Evolutionary conservation across 2,329 filamentous ascomycete genomes (phyloP).

Genomic region (Ophiocordyceps camponoti-floridani): DNA sequence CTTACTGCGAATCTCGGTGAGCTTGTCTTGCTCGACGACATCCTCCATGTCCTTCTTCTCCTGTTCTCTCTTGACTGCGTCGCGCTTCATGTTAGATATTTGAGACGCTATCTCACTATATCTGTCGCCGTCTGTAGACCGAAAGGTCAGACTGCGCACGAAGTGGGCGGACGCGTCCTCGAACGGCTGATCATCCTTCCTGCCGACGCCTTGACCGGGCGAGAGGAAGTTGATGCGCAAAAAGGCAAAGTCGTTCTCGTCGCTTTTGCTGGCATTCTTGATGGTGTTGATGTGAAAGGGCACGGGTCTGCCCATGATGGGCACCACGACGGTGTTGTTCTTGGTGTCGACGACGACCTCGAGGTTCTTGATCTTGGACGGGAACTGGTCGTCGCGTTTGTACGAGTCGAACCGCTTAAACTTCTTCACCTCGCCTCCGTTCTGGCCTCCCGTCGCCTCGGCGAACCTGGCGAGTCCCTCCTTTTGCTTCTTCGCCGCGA

Average conservation of each 20-base stretch:
- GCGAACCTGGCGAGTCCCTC: slow-evolving; percentile 75
- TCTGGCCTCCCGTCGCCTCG: slow-evolving; percentile 67
- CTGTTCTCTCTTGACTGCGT: slow-evolving; percentile 78
- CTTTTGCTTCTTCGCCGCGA: slow-evolving; percentile 71
- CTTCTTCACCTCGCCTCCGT: slow-evolving; percentile 88
- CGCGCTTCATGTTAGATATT: slow-evolving; percentile 92
- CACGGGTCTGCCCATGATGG: slow-evolving; percentile 92
- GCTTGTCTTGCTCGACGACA: slow-evolving; percentile 95
- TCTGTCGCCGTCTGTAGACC: slow-evolving; percentile 73
- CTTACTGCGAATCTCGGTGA: slow-evolving; percentile 82
- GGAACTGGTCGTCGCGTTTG: slow-evolving; percentile 92
- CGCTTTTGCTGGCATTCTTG: slow-evolving; percentile 97
- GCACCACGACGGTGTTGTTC: slow-evolving; percentile 76
- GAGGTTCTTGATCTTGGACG: slow-evolving; percentile 63
- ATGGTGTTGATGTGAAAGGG: slow-evolving; percentile 97
- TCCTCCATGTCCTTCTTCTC: slow-evolving; percentile 99
- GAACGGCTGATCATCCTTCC: slow-evolving; percentile 95
- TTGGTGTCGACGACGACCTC: slow-evolving; percentile 83
- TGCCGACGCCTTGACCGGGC: slow-evolving; percentile 87
- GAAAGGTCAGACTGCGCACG: slow-evolving; percentile 84
- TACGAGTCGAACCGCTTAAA: slow-evolving; percentile 99
- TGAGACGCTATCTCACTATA: slow-evolving; percentile 83
- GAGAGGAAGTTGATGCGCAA: slow-evolving; percentile 94
- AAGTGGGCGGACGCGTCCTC: slow-evolving; percentile 95
- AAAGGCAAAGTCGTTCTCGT: slow-evolving; percentile 86